Conservation (phyloP, 2,329 filamentous ascomycete genomes). For the Xylariaceae sp. region DNA sequence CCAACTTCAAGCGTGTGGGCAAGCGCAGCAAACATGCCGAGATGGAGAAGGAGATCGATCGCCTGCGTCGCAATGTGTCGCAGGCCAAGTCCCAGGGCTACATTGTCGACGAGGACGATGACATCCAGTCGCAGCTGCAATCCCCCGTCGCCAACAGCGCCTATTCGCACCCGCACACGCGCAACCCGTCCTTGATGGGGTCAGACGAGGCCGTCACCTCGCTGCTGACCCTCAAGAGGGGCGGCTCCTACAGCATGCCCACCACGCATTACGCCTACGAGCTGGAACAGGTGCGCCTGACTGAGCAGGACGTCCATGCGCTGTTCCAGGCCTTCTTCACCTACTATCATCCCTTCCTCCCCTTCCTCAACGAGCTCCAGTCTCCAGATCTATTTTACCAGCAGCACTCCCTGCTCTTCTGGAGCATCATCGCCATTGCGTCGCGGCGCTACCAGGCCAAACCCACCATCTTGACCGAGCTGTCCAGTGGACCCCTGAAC, state of each 20-base stretch:
- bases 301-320: slow-evolving; percentile 52
- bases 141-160: slow-evolving; percentile 52
- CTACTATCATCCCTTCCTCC: slow-evolving; percentile 70
- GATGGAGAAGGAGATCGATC: slow-evolving; percentile 78
- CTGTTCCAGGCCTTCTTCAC: slow-evolving; percentile 70
- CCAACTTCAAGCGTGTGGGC: slow-evolving; percentile 77
- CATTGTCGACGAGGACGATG: slow-evolving; percentile 45
- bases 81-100: slow-evolving; percentile 54
- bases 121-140: slow-evolving; percentile 45
- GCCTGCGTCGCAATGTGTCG: slow-evolving; percentile 52
- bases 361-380: slow-evolving; percentile 61
- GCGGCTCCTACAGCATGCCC: slow-evolving; percentile 52
- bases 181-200: slow-evolving; percentile 57
- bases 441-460: slow-evolving; percentile 62
- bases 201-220: slow-evolving; percentile 63
- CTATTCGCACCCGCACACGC: slow-evolving; percentile 52
- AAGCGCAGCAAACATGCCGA: slow-evolving; percentile 79
- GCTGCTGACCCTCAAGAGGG: slow-evolving; percentile 57
- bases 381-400: slow-evolving; percentile 67
- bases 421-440: slow-evolving; percentile 71
- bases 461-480: slow-evolving; percentile 55
- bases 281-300: slow-evolving; percentile 56
- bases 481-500: slow-evolving; percentile 59
- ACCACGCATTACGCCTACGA: slow-evolving; percentile 49
- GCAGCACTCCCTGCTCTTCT: slow-evolving; percentile 76